phyloP scores from a whole-genome alignment of 148 eudicot species.

The Vaccinium corymbosum region DNA sequence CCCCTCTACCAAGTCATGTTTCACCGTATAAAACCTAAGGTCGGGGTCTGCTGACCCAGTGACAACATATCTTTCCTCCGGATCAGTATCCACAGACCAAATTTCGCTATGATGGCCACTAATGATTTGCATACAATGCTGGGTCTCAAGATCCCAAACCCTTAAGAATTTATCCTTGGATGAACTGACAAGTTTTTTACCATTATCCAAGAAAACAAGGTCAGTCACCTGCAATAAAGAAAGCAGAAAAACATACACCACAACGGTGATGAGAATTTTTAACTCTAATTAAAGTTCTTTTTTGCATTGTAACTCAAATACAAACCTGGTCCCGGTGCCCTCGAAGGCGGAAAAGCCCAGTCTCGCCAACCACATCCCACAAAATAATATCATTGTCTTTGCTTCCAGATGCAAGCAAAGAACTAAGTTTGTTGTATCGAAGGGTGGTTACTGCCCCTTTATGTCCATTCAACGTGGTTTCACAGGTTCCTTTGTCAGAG shows the following conservation, averaged over 20 bases:
- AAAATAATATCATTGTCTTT: conserved; percentile 88
- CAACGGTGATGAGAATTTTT: not conserved
- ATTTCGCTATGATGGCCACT: conserved; percentile 97
- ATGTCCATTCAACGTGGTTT: conserved; percentile 94
- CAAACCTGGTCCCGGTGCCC: conserved; percentile 98
- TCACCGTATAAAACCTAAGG: conserved; percentile 71
- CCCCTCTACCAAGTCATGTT: conserved; percentile 42
- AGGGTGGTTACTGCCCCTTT: conserved; percentile 84
- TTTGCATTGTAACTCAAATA: not conserved
- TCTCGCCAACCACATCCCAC: conserved; percentile 97
- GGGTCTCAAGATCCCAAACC: conserved; percentile 97
- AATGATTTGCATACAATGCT: conserved; percentile 89
- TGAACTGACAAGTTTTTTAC: conserved; percentile 84
- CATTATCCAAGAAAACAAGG: conserved; percentile 74
- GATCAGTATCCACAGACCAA: conserved; percentile 84
- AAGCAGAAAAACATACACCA: conserved; percentile 17
- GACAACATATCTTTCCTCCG: conserved; percentile 79
- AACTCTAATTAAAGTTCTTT: not conserved
- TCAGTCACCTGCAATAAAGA: conserved; percentile 68
- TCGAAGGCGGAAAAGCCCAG: conserved; percentile 88
- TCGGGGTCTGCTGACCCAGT: conserved; percentile 87
- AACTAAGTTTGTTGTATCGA: conserved; percentile 69
- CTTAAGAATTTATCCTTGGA: conserved; percentile 94
- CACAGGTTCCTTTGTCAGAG: conserved; percentile 62
- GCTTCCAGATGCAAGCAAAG: conserved; percentile 91